Conservation (phyloP, 306 rosid genomes). For the Datisca glomerata region DNA sequence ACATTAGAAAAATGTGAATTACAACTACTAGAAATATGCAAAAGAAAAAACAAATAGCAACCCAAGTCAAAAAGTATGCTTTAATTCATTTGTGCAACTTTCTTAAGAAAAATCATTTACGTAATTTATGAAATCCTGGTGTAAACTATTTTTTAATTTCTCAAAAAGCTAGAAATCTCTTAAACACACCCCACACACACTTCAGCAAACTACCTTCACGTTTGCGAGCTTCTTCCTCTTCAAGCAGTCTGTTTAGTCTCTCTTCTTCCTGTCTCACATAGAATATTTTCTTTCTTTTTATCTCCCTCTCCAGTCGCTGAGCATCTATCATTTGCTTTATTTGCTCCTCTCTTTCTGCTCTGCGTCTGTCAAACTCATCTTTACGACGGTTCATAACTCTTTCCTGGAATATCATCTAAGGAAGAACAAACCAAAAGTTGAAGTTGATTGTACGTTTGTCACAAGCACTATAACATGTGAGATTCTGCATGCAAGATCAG, state of each 20-base stretch:
- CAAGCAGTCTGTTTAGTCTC: slow-evolving; percentile 42
- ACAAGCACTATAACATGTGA: neutral
- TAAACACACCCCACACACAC: too few relatives aligned
- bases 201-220: slow-evolving; percentile 47
- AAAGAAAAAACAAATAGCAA: neutral
- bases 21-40: too few relatives aligned
- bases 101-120: too few relatives aligned
- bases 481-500: neutral
- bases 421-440: neutral
- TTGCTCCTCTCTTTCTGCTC: slow-evolving; percentile 59
- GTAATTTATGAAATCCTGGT: too few relatives aligned
- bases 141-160: too few relatives aligned
- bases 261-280: slow-evolving; percentile 75
- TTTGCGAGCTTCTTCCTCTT: slow-evolving; percentile 76
- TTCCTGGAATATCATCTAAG: slow-evolving; percentile 58
- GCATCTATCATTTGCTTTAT: slow-evolving; percentile 46
- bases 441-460: neutral
- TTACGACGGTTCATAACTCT: slow-evolving; percentile 53
- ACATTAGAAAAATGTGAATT: too few relatives aligned
- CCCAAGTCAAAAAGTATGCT: neutral
- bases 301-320: slow-evolving; percentile 61
- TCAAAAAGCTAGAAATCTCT: too few relatives aligned
- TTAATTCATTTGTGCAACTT: neutral
- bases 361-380: slow-evolving; percentile 51
- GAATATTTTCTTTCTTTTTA: slow-evolving; percentile 59